Percentiles rank a stretch among this genome's conserved stretches.
Evolutionary conservation across 345 rosid species (phyloP).

Genomic region (Hibiscus syriacus): DNA sequence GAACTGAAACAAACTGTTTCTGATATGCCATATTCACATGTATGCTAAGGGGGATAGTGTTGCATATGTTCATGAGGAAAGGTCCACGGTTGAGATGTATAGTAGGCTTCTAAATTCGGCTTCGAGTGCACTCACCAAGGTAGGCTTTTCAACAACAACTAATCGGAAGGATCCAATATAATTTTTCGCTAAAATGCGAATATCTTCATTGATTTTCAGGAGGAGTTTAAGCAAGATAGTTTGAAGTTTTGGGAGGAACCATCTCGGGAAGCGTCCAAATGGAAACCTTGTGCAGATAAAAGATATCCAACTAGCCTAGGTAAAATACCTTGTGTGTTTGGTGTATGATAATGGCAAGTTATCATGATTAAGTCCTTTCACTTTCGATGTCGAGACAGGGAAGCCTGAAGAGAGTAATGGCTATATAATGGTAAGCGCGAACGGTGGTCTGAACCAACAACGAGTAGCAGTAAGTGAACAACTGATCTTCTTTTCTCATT

Average conservation of each 20-base stretch:
- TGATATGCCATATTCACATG: conserved; percentile 7
- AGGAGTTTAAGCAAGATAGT: conserved; percentile 40
- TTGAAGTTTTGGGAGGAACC: conserved; percentile 52
- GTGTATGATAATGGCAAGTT: too few relatives aligned
- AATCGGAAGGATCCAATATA: conserved; percentile 65
- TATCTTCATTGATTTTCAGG: conserved; percentile 29
- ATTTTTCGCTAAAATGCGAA: conserved; percentile 1
- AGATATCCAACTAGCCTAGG: too few relatives aligned
- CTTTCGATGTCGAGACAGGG: too few relatives aligned
- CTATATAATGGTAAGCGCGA: too few relatives aligned
- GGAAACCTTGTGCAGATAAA: too few relatives aligned
- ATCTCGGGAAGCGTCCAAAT: conserved; percentile 38
- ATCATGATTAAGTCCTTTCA: too few relatives aligned
- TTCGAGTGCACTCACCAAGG: conserved; percentile 64
- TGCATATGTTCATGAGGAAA: conserved; percentile 19
- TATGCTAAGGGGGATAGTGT: conserved; percentile 23
- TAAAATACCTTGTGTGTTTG: too few relatives aligned
- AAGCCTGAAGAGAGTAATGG: too few relatives aligned
- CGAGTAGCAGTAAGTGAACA: too few relatives aligned
- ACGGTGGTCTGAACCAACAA: too few relatives aligned
- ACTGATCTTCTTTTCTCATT: too few relatives aligned
- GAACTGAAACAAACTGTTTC: conserved; percentile 1
- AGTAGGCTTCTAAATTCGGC: conserved; percentile 64
- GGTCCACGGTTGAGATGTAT: too few relatives aligned
- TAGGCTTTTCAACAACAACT: conserved; percentile 28